Conservation (phyloP, 192 early-diverging fungal genomes). For the Backusella circina region DNA sequence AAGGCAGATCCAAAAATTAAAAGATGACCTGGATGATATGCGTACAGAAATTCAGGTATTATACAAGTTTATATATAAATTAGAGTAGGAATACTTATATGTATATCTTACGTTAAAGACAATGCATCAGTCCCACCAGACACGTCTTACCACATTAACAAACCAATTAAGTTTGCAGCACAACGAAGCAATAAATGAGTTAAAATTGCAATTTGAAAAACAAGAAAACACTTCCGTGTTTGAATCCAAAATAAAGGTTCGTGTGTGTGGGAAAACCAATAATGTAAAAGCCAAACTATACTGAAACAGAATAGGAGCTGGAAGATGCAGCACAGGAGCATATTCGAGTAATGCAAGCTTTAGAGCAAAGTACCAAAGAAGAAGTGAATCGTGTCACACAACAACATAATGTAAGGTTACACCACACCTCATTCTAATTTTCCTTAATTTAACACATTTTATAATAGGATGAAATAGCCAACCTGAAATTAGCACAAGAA, state of each 20-base stretch:
- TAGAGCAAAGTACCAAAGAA: neutral
- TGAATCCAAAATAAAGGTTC: neutral
- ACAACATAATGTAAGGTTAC: neutral
- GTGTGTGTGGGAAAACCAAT: neutral
- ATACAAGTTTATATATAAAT: neutral
- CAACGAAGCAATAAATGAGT: neutral
- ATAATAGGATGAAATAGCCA: neutral
- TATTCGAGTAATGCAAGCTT: neutral
- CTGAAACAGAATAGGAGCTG: constrained; percentile 2
- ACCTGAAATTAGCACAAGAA: neutral
- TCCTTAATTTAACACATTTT: neutral
- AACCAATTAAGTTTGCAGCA: constrained; percentile 15
- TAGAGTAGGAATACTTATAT: neutral
- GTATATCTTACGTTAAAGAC: neutral
- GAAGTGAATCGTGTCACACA: neutral
- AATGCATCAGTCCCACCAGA: constrained; percentile 28
- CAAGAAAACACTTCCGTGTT: neutral
- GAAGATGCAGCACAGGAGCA: constrained; percentile 1
- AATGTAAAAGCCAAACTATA: neutral
- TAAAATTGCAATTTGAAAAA: constrained; percentile 2
- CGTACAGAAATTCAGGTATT: constrained; percentile 11
- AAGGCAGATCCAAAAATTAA: neutral
- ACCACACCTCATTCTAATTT: neutral
- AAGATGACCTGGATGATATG: constrained; percentile 14
- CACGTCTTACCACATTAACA: constrained; percentile 16